These are phyloP conservation scores for Bipolaris victoriae DNA, from an alignment of 2,329 filamentous ascomycete genomes.

Conservation along the genomic window DNA sequence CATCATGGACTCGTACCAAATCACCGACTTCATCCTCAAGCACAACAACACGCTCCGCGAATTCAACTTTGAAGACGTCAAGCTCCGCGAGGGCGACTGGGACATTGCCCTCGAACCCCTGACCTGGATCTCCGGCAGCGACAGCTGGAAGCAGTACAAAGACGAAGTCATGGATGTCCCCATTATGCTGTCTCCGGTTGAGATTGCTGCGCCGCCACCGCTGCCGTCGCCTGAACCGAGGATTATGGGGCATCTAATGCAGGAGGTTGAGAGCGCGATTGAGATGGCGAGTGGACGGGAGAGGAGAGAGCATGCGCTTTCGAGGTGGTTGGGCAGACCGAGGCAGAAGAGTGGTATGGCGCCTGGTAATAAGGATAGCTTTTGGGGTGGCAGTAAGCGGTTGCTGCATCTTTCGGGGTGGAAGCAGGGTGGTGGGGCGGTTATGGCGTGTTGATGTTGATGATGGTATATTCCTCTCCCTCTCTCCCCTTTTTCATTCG, in stretches of 20 bases:
- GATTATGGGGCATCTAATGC: constrained; percentile 45
- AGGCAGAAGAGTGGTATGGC: constrained; percentile 14
- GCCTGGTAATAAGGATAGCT: constrained; percentile 35
- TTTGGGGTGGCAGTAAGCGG: constrained; percentile 38
- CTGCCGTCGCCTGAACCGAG: constrained; percentile 29
- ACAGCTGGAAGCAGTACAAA: constrained; percentile 51
- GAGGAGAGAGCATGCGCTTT: constrained; percentile 33
- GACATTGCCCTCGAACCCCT: constrained; percentile 81
- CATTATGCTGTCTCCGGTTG: constrained; percentile 46
- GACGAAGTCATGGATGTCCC: constrained; percentile 52
- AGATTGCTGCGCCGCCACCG: constrained; percentile 5
- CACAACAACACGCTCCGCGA: constrained; percentile 74
- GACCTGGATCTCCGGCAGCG: constrained; percentile 53
- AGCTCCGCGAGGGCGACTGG: constrained; percentile 75
- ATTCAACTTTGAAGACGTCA: constrained; percentile 80
- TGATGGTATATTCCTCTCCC: background rate
- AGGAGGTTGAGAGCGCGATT: constrained; percentile 38
- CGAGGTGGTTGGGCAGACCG: constrained; percentile 42
- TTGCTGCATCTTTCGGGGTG: constrained; percentile 12
- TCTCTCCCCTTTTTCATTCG: background rate
- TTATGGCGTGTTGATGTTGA: constrained; percentile 10
- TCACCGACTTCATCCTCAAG: constrained; percentile 69
- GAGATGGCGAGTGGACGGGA: constrained; percentile 29
- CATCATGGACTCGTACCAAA: constrained; percentile 72
- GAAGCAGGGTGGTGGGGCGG: constrained; percentile 4